These are phyloP conservation scores for Zizania palustris DNA, from an alignment of 202 grass and related monocot species.

Conservation along the genomic window DNA sequence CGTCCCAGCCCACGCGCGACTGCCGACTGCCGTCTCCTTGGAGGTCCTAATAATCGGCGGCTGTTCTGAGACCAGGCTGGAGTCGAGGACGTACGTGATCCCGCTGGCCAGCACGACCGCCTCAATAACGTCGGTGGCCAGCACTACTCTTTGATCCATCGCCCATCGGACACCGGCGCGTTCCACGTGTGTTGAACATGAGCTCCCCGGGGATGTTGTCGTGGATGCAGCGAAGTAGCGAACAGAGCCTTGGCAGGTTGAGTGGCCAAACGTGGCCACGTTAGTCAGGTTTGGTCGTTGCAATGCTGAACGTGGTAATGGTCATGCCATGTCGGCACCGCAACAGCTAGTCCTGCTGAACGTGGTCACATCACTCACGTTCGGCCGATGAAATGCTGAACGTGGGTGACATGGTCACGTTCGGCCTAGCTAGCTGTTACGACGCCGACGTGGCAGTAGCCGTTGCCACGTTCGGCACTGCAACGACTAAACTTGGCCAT, in stretches of 20 bases:
- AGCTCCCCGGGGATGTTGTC: conserved; percentile 28
- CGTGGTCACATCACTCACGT: no score
- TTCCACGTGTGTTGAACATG: neutral
- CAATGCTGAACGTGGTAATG: no score
- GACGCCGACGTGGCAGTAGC: no score
- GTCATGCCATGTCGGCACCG: no score
- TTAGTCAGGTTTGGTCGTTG: no score
- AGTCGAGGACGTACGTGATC: conserved; percentile 42
- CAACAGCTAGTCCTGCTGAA: no score
- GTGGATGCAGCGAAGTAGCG: neutral
- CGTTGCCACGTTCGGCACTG: no score
- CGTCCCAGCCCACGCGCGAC: neutral
- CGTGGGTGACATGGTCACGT: no score
- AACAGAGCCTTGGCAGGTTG: neutral
- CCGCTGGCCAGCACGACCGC: conserved; percentile 24
- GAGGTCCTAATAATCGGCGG: conserved; percentile 16
- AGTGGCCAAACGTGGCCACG: no score
- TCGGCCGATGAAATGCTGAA: no score
- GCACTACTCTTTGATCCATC: conserved; percentile 12
- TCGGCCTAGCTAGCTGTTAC: no score
- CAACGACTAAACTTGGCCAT: no score
- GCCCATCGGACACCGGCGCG: neutral
- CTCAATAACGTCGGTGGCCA: conserved; percentile 42
- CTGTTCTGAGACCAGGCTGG: conserved; percentile 31
- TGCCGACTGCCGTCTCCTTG: conserved; percentile 1